These are phyloP conservation scores for Sesbania bispinosa DNA, from an alignment of 306 rosid species.

Conservation along the genomic window DNA sequence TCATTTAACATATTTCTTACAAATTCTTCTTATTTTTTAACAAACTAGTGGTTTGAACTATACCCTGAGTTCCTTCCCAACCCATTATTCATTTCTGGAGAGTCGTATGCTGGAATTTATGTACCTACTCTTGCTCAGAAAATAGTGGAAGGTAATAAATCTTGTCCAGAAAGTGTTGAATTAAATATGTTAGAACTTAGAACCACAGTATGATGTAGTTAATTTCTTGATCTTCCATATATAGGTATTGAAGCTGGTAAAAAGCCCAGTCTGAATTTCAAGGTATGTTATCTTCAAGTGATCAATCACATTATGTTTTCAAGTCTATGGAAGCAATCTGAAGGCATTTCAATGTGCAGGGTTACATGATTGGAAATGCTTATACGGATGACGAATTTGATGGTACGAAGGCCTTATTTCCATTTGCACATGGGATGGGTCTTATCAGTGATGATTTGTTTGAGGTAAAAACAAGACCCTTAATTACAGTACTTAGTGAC, in stretches of 20 bases:
- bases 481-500: too few species aligned
- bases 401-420: slow-evolving; percentile 88
- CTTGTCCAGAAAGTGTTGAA: neutral
- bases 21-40: neutral
- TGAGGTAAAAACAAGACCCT: slow-evolving; percentile 45
- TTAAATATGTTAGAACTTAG: neutral
- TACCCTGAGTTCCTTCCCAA: too few species aligned
- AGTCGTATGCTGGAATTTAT: too few species aligned
- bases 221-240: slow-evolving; percentile 27
- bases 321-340: slow-evolving; percentile 5
- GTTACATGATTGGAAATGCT: slow-evolving; percentile 89
- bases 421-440: slow-evolving; percentile 86
- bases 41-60: too few species aligned
- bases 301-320: slow-evolving; percentile 24
- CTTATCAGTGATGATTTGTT: slow-evolving; percentile 82
- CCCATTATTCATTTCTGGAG: too few species aligned
- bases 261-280: too few species aligned
- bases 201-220: slow-evolving; percentile 14
- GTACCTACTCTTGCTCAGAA: slow-evolving; percentile 78
- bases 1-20: slow-evolving; percentile 17
- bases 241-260: too few species aligned
- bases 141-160: slow-evolving; percentile 60
- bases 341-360: slow-evolving; percentile 38
- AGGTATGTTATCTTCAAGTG: too few species aligned
- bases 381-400: slow-evolving; percentile 64